phyloP scores from a whole-genome alignment of 2,329 filamentous ascomycete species.

The Microcera coccophila region DNA sequence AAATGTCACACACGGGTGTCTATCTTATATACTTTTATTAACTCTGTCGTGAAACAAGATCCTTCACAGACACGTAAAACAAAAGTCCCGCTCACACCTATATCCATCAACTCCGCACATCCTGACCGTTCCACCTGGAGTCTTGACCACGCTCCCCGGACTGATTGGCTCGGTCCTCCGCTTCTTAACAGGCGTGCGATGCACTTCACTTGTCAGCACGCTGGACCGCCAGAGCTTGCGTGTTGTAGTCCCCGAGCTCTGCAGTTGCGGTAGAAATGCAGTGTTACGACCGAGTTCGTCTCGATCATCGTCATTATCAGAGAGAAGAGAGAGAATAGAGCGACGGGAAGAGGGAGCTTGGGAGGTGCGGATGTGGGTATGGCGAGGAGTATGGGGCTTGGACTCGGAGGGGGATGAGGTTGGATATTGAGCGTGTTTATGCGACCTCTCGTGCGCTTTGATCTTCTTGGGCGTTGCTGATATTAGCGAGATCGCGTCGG shows the following conservation, averaged over 20 bases:
- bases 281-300: constrained; percentile 28
- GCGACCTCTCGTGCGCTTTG: not conserved
- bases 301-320: constrained; percentile 39
- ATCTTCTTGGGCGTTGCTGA: constrained; percentile 8
- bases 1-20: too few species aligned
- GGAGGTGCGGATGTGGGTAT: constrained; percentile 22
- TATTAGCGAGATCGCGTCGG: not conserved
- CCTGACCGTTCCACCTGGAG: constrained; percentile 48
- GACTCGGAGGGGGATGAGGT: constrained; percentile 16
- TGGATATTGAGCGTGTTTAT: not conserved
- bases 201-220: constrained; percentile 27
- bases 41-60: too few species aligned
- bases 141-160: constrained; percentile 32
- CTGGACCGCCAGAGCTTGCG: constrained; percentile 29
- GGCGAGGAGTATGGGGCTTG: constrained; percentile 27
- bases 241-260: constrained; percentile 12
- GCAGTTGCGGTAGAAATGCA: constrained; percentile 14
- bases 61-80: constrained; percentile 51
- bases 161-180: constrained; percentile 17
- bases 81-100: constrained; percentile 55
- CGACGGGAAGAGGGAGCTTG: constrained; percentile 29
- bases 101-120: constrained; percentile 55
- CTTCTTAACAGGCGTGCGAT: constrained; percentile 26
- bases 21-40: not conserved
- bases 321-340: constrained; percentile 42